These are phyloP conservation scores for Gynochthodes officinalis DNA, from an alignment of 257 asterid species.

Conservation along the genomic window DNA sequence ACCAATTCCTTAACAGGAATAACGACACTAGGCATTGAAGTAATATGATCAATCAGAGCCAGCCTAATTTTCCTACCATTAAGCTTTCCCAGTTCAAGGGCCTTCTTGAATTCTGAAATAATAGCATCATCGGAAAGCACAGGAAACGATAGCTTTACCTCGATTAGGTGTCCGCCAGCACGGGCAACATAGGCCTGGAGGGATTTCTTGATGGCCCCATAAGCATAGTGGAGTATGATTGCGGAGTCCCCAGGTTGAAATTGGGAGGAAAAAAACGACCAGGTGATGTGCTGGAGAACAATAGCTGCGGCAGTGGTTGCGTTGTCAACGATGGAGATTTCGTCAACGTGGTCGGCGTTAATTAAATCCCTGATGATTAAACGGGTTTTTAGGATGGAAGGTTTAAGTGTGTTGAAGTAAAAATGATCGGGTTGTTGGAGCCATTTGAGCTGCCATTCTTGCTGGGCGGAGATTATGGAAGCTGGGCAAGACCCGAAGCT, in stretches of 20 bases:
- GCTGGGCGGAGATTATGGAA: constrained; percentile 70
- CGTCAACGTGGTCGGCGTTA: constrained; percentile 71
- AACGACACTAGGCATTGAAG: constrained; percentile 79
- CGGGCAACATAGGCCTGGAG: constrained; percentile 74
- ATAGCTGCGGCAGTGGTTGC: constrained; percentile 93
- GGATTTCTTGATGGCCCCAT: constrained; percentile 78
- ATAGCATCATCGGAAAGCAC: constrained; percentile 52
- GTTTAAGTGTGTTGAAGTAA: constrained; percentile 60
- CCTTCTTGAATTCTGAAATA: constrained; percentile 49
- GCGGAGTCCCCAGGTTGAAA: constrained; percentile 62
- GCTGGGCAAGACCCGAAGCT: constrained; percentile 90
- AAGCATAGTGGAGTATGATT: constrained; percentile 75
- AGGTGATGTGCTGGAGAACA: constrained; percentile 61
- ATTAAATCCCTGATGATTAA: constrained; percentile 47
- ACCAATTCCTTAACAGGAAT: constrained; percentile 72
- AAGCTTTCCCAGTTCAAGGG: constrained; percentile 48
- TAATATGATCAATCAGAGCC: constrained; percentile 79
- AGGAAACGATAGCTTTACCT: constrained; percentile 81
- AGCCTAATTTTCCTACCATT: constrained; percentile 59
- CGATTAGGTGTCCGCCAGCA: constrained; percentile 79
- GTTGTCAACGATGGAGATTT: constrained; percentile 81
- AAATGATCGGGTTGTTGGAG: constrained; percentile 78
- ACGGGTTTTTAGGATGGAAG: constrained; percentile 57
- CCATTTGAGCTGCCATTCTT: constrained; percentile 60
- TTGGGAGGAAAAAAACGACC: constrained; percentile 50